A percentile compares a stretch with the other conserved stretches of the same genome.
phyloP scores from a whole-genome alignment of 345 rosid genomes.

The Syzygium grande region DNA sequence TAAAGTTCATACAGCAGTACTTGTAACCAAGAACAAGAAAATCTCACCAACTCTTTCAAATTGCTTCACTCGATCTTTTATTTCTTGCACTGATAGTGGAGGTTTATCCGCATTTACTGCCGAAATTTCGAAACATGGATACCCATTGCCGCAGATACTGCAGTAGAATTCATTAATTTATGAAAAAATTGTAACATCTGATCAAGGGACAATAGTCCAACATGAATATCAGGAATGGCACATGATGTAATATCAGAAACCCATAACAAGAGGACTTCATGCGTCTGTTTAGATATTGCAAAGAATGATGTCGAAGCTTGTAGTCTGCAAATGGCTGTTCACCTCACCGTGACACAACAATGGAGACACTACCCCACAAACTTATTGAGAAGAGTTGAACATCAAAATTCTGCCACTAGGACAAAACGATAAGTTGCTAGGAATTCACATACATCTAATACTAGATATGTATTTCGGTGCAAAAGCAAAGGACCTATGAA shows the following conservation, averaged over 20 bases:
- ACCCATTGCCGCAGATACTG: slow-evolving; percentile 59
- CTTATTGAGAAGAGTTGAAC: not conserved
- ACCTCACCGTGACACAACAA: not conserved
- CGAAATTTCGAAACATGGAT: slow-evolving; percentile 87
- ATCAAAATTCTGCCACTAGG: not conserved
- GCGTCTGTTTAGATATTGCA: not conserved
- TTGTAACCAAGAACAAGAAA: not conserved
- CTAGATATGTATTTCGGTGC: not conserved
- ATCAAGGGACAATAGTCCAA: not conserved
- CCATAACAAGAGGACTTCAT: not conserved
- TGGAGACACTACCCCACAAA: not conserved
- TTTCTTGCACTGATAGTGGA: slow-evolving; percentile 55
- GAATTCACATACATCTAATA: not conserved
- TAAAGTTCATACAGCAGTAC: not conserved
- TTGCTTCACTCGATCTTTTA: slow-evolving; percentile 72
- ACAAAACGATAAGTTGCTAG: not conserved
- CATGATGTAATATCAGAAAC: not conserved
- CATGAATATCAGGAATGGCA: not conserved
- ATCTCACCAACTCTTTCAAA: slow-evolving; percentile 66
- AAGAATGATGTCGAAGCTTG: not conserved
- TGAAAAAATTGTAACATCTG: not conserved
- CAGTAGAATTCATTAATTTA: not conserved
- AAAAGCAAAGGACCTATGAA: not conserved
- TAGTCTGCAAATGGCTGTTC: not conserved
- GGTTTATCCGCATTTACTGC: slow-evolving; percentile 96